These are phyloP conservation scores for Zymoseptoria crescenta DNA, from an alignment of 2,329 filamentous ascomycete genomes.

Conservation along the genomic window DNA sequence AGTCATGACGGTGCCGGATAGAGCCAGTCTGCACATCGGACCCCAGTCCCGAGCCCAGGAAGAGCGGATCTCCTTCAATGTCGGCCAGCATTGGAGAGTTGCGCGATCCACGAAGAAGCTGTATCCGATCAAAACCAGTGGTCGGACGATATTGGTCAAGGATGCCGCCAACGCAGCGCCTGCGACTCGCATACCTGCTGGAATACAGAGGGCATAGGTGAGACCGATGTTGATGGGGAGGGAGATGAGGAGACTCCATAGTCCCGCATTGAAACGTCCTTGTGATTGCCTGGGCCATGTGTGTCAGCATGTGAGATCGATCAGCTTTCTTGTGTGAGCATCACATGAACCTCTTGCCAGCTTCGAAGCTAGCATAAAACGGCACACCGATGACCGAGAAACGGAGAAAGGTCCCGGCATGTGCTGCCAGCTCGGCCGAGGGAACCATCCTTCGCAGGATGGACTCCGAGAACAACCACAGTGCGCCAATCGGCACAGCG, in stretches of 20 bases:
- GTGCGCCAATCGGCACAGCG: conserved; percentile 41
- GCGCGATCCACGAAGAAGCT: conserved; percentile 33
- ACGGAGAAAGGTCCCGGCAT: conserved; percentile 44
- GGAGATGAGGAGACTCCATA: conserved; percentile 9
- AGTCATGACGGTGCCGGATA: conserved; percentile 22
- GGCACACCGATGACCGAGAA: conserved; percentile 45
- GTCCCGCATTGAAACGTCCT: conserved; percentile 44
- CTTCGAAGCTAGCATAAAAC: conserved; percentile 48
- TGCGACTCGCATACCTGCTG: conserved; percentile 37
- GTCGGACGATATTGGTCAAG: conserved; percentile 35
- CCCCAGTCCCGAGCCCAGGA: conserved; percentile 33
- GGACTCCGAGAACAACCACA: conserved; percentile 44
- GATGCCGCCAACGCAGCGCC: conserved; percentile 47
- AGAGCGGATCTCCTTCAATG: conserved; percentile 13
- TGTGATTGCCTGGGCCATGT: conserved; percentile 37
- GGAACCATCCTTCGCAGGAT: conserved; percentile 39
- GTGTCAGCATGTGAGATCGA: background rate
- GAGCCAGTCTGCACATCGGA: conserved; percentile 16
- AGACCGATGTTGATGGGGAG: conserved; percentile 15
- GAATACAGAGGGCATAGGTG: conserved; percentile 20
- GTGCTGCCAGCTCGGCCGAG: conserved; percentile 41
- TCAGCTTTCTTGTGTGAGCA: background rate
- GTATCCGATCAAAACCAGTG: conserved; percentile 42
- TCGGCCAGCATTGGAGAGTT: conserved; percentile 41
- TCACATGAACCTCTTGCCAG: conserved; percentile 45